phyloP scores from a whole-genome alignment of 345 rosid species.

The Brassica nigra region DNA sequence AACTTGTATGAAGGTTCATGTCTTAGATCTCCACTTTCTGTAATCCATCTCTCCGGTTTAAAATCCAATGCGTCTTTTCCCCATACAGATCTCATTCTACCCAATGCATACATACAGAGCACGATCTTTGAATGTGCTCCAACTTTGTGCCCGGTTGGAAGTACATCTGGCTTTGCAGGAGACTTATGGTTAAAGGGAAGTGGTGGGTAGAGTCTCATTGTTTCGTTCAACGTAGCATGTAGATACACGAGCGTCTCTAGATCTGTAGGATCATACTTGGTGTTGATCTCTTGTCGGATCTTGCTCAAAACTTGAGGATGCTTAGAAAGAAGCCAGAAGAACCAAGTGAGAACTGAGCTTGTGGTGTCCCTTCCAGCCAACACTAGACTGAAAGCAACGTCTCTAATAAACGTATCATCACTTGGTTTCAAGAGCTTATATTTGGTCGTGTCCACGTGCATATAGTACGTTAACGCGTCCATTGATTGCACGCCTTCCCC shows the following conservation, averaged over 20 bases:
- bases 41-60: background rate
- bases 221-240: background rate
- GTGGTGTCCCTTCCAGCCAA: constrained; percentile 52
- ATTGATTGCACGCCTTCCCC: background rate
- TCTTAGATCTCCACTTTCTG: background rate
- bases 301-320: constrained; percentile 29
- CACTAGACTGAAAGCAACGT: constrained; percentile 33
- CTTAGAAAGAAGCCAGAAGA: constrained; percentile 45
- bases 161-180: background rate
- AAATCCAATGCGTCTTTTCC: background rate
- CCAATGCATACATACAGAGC: background rate
- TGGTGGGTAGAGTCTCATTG: background rate
- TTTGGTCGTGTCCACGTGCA: constrained; percentile 7
- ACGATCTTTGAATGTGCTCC: background rate
- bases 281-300: background rate
- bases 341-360: constrained; percentile 43
- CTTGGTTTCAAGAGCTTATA: constrained; percentile 11
- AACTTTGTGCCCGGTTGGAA: background rate
- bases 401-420: constrained; percentile 40
- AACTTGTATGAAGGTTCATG: background rate
- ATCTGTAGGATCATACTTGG: background rate
- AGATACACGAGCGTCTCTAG: background rate
- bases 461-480: constrained; percentile 9
- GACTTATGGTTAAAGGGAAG: background rate
- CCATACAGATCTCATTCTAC: background rate